A percentile compares a stretch with the other conserved stretches of the same genome.
These are phyloP conservation scores for Pseudisothecium myosuroides DNA, from an alignment of 225 moss, liverwort and hornwort genomes.

Conservation along the genomic window DNA sequence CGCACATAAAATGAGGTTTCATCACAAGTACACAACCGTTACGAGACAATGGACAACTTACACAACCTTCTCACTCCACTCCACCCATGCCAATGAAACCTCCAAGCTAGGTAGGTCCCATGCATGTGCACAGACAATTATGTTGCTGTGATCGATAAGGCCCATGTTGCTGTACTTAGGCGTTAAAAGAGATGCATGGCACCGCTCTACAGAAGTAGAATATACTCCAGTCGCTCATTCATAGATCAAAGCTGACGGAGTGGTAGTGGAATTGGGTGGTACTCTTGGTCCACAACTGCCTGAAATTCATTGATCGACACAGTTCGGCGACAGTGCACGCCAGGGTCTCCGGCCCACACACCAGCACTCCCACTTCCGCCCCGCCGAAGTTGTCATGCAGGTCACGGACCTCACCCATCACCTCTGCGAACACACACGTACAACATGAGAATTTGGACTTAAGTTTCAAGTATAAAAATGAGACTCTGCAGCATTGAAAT, in stretches of 20 bases:
- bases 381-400: background rate
- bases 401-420: background rate
- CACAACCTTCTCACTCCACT: background rate
- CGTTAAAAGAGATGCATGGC: too few species aligned
- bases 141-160: background rate
- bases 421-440: background rate
- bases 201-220: background rate
- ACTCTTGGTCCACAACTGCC: background rate
- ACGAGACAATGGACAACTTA: too few species aligned
- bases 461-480: too few species aligned
- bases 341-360: constrained; percentile 26
- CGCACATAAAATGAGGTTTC: too few species aligned
- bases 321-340: constrained; percentile 15
- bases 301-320: constrained; percentile 21
- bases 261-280: constrained; percentile 41
- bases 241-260: constrained; percentile 45
- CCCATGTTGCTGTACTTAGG: background rate
- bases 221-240: background rate
- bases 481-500: background rate
- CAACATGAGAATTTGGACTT: too few species aligned
- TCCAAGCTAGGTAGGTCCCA: background rate
- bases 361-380: constrained; percentile 33
- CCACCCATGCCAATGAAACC: background rate
- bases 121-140: background rate
- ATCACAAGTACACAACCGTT: too few species aligned